Evolutionary conservation across 2,329 filamentous ascomycete species (phyloP), one percentile per base, ranked within the genome.

Genomic region (Nigrospora sphaerica): DNA sequence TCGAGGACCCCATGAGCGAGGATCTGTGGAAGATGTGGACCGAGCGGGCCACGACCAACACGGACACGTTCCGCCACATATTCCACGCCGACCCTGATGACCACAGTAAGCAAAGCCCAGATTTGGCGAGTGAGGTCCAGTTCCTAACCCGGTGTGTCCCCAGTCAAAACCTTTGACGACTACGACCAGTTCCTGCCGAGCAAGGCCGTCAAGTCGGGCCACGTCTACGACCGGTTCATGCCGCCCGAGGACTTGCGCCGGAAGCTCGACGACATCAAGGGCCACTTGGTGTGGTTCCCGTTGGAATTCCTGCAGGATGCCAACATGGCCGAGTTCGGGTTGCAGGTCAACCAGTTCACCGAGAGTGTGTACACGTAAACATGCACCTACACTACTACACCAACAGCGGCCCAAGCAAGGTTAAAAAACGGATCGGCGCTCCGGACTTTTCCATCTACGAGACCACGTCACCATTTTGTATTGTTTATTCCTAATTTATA

Each of bases 211-310:
- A 93, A 88, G 64, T 71, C 89, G 3, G 92, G 93, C 0, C 93
- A 97, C 66, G 75, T 97, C 49, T 95, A 87, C 57, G 89, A 95
- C 62, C 80, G 80, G 48, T 88, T 85, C 65, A 77, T 86, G 63
- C 85, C 86, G 0, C 78, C 82, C 0, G 73, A 83, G 19, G 84
- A 95, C 46, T 81, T 93, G 7, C 77, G 87, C 14, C 64, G 75
- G 53, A 89, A 92, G 64, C 71, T 97, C 42, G 83, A 89, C 57
- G 75, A 85, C 59, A 81, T 97, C 54, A 84, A 82, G 68, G 92
- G 92, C 0, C 92, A 97, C 70, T 65, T 97, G 36, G 92, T 97
- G 7, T 95, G 88, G 88, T 92, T 95, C 83, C 90, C 90, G n/a
- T 65, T 97, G 58, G 80, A 90, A 39, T 97, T 95, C 62, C 66